Base-by-base conservation (phyloP, 208 protist species). In the Acanthamoeba castellanii region DNA sequence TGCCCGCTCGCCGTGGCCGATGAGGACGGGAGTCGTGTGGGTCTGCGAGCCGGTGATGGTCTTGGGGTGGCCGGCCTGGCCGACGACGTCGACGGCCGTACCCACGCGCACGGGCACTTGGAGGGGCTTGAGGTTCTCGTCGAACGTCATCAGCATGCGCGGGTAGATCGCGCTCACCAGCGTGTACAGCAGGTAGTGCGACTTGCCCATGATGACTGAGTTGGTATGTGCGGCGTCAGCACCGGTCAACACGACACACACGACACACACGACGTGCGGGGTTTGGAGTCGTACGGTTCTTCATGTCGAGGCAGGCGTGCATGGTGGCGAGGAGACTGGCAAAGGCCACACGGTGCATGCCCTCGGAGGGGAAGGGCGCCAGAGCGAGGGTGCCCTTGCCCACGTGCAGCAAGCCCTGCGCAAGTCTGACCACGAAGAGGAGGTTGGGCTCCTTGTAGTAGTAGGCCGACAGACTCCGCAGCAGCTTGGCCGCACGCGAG, bases 11-110 rank as follows among this genome's bases (percentile, higher is more conserved):
- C 98, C 98, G 2, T 97, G 97, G 47, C 96, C 98, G 11, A 99
- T 94, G n/a, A 99, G 97, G 8, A 99, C 99, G 42, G 99, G 99
- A 3, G 99, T 99, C 7, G 96, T 99, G 94, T 99, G 99, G n/a
- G 99, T 99, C 96, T 99, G 99, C 96, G 99, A 99, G 72, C 99
- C 99, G 18, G 99, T 99, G 97, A 99, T 99, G 1, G 98, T 96
- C 97, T 99, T 99, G 9, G 99, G 99, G 95, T 99, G 99, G 61
- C 99, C 99, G 7, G 99, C 99, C 78, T 99, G 97, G 4, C 99
- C 99, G 4, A 99, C 85, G 25, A 91, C 94, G 85, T 97, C 95
- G 57, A 98, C 97, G n/a, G 97, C 97, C 82, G 96, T 85, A 32
- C 98, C 98, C 50, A 98, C 98, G 92, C 98, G 97, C 64, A 99